Base-by-base conservation (phyloP, 1,284 basidiomycete species). In the Trametes hirsuta region DNA sequence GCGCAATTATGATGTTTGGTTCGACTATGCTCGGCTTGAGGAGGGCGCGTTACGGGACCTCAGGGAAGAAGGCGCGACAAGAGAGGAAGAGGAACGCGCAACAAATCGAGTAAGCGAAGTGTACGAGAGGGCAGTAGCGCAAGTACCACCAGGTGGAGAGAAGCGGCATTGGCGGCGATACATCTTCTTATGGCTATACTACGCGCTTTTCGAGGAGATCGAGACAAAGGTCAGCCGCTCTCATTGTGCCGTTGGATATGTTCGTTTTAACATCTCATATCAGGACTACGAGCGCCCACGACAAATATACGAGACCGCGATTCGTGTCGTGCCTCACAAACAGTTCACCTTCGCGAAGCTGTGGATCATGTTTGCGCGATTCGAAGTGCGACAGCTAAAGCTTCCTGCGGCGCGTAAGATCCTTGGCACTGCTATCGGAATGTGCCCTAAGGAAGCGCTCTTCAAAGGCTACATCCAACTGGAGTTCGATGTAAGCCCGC, bases 1-100 rank as follows among this genome's bases (percentile, higher is more conserved):
- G 0, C 86, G 89, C 39, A 97, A 98, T 74, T 99, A 98, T 70
- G 97, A 99, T 74, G 91, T 93, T 1, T 99, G 97, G 97, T 98
- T 98, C 73, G 97, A 98, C 71, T 97, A 97, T 69, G 85, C 94
- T 11, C 84, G 95, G 4, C 75, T 99, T 21, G 97, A 99, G 73
- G 97, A 99, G 74, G 93, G 90, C 42, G 93, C 95, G 0, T 85
- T 88, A 67, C 80, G 84, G 25, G 87, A 93, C 55, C 77, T 92
- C 41, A 83, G 81, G 68, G 90, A 92, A 44, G 94, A 95, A 64
- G 93, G 90, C 8, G 82, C 81, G 3, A 86, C 87, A 0, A 70
- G 81, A 9, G 89, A 88, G 53, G 90, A 91, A 68, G 78, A 87
- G 53, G 81, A 88, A 53, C 75, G 79, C 39, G 83, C 86, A 2